A percentile compares a stretch with the other conserved stretches of the same genome.
These are phyloP conservation scores for Moricandia arvensis DNA, from an alignment of 345 rosid species.

Conservation along the genomic window DNA sequence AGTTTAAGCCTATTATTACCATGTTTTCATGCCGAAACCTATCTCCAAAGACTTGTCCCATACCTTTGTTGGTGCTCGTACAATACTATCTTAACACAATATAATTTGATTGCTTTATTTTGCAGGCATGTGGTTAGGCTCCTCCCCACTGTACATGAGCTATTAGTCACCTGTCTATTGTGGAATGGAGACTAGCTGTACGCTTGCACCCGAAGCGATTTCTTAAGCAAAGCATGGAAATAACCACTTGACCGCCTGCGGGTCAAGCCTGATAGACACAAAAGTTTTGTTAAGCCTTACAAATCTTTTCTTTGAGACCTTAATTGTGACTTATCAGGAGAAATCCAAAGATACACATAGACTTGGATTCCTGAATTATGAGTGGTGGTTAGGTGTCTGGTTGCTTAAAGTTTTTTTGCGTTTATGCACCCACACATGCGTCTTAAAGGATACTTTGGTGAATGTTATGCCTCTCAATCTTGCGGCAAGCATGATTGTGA, in stretches of 20 bases:
- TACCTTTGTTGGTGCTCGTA: not conserved
- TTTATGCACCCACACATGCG: not conserved
- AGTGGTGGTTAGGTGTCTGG: conserved; percentile 7
- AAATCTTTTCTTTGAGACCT: conserved; percentile 5
- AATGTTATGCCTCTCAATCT: not conserved
- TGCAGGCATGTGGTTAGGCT: conserved; percentile 4
- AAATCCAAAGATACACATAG: not conserved
- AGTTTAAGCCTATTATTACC: not conserved
- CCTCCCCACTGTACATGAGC: not conserved
- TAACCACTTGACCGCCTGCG: not conserved
- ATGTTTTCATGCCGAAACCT: not conserved
- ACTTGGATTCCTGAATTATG: conserved; percentile 14
- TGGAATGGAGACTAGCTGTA: not conserved
- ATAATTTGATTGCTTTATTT: not conserved
- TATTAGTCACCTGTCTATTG: not conserved
- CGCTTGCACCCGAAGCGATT: not conserved
- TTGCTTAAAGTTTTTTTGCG: not conserved
- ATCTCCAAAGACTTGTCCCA: not conserved
- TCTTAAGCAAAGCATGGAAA: not conserved
- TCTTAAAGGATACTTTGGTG: not conserved
- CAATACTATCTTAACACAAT: not conserved
- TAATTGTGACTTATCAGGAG: not conserved
- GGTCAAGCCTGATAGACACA: not conserved
- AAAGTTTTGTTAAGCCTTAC: not conserved
- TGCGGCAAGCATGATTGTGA: not conserved